phyloP scores from a whole-genome alignment of 2,329 filamentous ascomycete genomes.

The Curvularia verruculosa region DNA sequence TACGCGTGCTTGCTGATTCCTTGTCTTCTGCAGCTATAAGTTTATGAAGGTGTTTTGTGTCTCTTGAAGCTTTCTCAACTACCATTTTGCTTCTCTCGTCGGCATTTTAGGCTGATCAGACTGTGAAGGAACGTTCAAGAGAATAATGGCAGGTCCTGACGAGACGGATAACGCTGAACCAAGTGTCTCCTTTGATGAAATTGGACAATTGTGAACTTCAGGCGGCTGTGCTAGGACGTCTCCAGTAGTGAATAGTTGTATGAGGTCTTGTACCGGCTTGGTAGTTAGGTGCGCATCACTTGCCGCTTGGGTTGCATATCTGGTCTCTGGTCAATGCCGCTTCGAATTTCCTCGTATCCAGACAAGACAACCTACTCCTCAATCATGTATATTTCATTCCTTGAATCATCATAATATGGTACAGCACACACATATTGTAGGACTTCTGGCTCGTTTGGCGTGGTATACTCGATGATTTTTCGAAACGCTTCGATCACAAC shows the following conservation, averaged over 20 bases:
- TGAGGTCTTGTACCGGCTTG: slow-evolving; percentile 30
- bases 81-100: slow-evolving; percentile 11
- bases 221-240: slow-evolving; percentile 29
- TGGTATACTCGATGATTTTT: slow-evolving; percentile 32
- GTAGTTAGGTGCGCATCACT: slow-evolving; percentile 30
- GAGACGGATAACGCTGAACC: slow-evolving; percentile 2
- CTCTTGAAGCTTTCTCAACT: slow-evolving; percentile 10
- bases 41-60: slow-evolving; percentile 13
- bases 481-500: slow-evolving; percentile 30
- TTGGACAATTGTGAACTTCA: slow-evolving; percentile 25
- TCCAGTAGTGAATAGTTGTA: slow-evolving; percentile 27
- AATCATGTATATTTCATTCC: slow-evolving; percentile 36
- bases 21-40: slow-evolving; percentile 21
- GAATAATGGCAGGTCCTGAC: slow-evolving; percentile 22
- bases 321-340: neutral
- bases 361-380: slow-evolving; percentile 20
- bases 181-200: slow-evolving; percentile 13
- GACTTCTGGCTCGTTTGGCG: slow-evolving; percentile 30
- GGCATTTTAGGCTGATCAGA: slow-evolving; percentile 6
- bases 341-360: no score
- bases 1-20: slow-evolving; percentile 18
- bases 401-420: slow-evolving; percentile 20
- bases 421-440: slow-evolving; percentile 33
- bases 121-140: slow-evolving; percentile 23
- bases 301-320: slow-evolving; percentile 29